Evolutionary conservation across 2,329 filamentous ascomycete genomes (phyloP), one percentile per base, ranked within the genome.

Genomic region (Botrytis cinerea): DNA sequence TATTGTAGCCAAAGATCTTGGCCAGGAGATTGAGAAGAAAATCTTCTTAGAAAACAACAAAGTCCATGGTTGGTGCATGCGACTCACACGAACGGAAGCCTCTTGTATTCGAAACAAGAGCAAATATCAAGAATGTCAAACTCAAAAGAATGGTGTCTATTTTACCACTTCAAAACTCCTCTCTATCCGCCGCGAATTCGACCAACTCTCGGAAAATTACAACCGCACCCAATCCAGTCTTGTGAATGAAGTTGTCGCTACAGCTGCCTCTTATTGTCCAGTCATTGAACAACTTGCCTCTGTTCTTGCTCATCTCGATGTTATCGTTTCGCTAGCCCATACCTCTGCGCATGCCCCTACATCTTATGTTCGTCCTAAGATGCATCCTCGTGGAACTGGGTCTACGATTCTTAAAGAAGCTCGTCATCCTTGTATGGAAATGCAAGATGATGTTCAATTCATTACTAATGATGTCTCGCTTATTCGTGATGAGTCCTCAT

Each of bases 71-170:
- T 98, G 95, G 90, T 98, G 96, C 82, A 95, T 99, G 88, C 90
- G 96, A 72, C 86, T 99, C 32, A 99, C 96, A 4, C 88, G 96
- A 74, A 95, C 89, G 48, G 96, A 99, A 84, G 94, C 96, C 1
- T 91, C 92, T 25, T 97, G 93, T 79, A 99, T 99, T 78, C 92
- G 96, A 75, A 97, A 97, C 83, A 97, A 96, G 81, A 91, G 90
- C 74, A 87, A 90, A 68, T 99, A 98, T 79, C 92, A 95, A 79
- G 96, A 99, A 82, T 97, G 94, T 82, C 97, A 95, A 0, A 99
- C 97, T 0, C 96, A 98, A 83, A 99, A 99, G 87, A 99, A 98
- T 81, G 96, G 96, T 61, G 96, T 98, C 72, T 99, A 96, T 84
- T 99, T 99, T 83, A 98, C 96, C 1, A 99, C 96, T 5, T 90